Evolutionary conservation across 164 flowering plant species (phyloP).

Genomic region (Hamamelis virginiana): DNA sequence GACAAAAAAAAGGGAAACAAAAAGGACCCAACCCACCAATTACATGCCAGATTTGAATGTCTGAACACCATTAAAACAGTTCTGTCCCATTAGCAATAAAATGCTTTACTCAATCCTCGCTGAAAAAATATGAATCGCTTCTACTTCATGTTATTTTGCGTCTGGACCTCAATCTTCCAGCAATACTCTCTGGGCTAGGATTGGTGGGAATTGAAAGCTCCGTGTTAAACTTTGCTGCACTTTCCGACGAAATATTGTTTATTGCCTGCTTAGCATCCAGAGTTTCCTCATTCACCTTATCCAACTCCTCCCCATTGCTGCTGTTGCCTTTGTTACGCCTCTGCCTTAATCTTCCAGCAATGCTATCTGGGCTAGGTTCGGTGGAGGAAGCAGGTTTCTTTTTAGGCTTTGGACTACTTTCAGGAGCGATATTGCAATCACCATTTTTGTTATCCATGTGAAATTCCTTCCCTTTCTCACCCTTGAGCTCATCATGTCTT

Average conservation of each 20-base stretch:
- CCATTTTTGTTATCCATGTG: slow-evolving; percentile 3
- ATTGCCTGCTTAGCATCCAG: background rate
- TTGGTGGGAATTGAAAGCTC: background rate
- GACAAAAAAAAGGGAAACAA: background rate
- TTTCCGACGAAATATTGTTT: background rate
- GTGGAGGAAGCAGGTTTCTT: slow-evolving; percentile 6
- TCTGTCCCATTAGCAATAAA: background rate
- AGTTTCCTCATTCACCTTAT: background rate
- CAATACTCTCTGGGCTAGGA: slow-evolving; percentile 23
- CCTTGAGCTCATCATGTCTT: slow-evolving; percentile 15
- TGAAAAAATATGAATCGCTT: background rate
- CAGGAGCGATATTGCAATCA: slow-evolving; percentile 6
- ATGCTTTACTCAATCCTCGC: background rate
- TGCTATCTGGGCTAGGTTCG: slow-evolving; percentile 21
- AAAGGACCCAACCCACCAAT: background rate
- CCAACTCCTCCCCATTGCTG: background rate
- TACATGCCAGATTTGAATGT: background rate
- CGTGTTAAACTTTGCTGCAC: background rate
- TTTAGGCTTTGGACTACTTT: slow-evolving; percentile 6
- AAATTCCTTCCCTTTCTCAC: slow-evolving; percentile 13
- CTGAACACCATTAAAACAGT: background rate
- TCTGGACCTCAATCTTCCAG: slow-evolving; percentile 21
- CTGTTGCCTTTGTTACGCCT: slow-evolving; percentile 14
- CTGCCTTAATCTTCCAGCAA: slow-evolving; percentile 30
- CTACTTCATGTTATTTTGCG: slow-evolving; percentile 7